Percentiles rank a stretch among this genome's conserved stretches.
Evolutionary conservation across 2,329 filamentous ascomycete genomes (phyloP).

Genomic region (Trichoderma cornu-damae): DNA sequence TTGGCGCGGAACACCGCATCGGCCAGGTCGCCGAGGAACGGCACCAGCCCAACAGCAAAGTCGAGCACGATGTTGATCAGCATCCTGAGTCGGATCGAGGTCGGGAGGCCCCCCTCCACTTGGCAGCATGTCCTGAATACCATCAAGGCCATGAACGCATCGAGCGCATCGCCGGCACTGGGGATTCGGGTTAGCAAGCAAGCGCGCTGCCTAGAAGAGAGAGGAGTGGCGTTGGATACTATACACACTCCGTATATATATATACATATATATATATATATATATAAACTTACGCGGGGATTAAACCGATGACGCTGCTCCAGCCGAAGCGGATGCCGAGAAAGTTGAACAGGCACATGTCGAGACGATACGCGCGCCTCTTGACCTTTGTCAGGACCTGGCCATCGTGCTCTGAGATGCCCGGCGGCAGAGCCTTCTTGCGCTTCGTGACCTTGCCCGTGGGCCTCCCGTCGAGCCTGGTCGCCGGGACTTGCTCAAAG

Average conservation of each 20-base stretch:
- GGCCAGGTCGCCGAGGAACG: constrained; percentile 68
- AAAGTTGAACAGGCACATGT: constrained; percentile 77
- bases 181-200: not conserved
- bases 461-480: constrained; percentile 59
- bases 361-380: constrained; percentile 75
- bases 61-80: constrained; percentile 71
- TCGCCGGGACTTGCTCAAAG: constrained; percentile 76
- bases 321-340: constrained; percentile 83
- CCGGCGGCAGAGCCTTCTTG: constrained; percentile 77
- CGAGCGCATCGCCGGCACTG: constrained; percentile 69
- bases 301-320: constrained; percentile 76
- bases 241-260: too few species aligned
- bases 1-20: constrained; percentile 72
- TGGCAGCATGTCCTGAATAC: constrained; percentile 67
- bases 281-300: constrained; percentile 63
- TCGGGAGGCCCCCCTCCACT: constrained; percentile 71
- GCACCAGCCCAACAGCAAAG: constrained; percentile 67
- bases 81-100: constrained; percentile 62
- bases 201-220: too few species aligned
- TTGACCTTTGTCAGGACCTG: constrained; percentile 82
- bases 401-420: constrained; percentile 76
- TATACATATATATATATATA: too few species aligned
- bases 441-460: constrained; percentile 72
- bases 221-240: too few species aligned
- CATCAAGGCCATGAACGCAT: constrained; percentile 68